Base-by-base conservation (phyloP, 1,139 yeast genomes). In the Dujonia santamariae region DNA sequence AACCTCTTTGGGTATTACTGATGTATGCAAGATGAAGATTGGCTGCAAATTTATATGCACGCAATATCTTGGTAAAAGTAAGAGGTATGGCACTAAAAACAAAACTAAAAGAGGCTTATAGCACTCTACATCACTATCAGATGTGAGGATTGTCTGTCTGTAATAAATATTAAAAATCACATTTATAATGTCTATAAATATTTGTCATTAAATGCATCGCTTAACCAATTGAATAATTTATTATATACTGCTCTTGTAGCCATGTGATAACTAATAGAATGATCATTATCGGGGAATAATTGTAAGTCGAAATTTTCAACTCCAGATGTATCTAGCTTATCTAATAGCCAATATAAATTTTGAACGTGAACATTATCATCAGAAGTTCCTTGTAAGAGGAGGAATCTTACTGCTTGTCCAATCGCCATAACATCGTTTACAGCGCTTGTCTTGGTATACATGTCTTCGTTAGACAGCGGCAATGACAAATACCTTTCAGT, bases 281-380 rank as follows among this genome's bases (percentile, higher is more conserved):
- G 99, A 52, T 90, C 95, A 25, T 94, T 85, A 54, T 94, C 98
- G 0, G 98, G 96, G 63, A 86, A 92, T 20, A 90, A 75, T 44
- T 85, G 94, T 51, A 88, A 73, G 48, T 92, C 99, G 54, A 84
- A 92, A 57, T 92, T 92, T 46, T 83, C 88, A 8, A 87, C 75
- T 7, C 65, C 67, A 15, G 65, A 61, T 35, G 72, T 31, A 50
- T 87, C 83, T 33, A 92, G 65, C 38, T 75, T 59, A 55, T 94
- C 97, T 16, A 92, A 50, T 26, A 92, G 61, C 52, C 81, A 75
- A 44, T 83, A 68, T 27, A 95, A 83, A 59, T 92, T 88, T 54
- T 88, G 96, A 42, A 88, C 64, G 59, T 92, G 98, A 17, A 92
- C 99, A 57, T 92, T 92, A 54, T 94, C 99, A 59, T 92, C 99